Base-by-base conservation (phyloP, 2,329 filamentous ascomycete genomes). In the Coccinonectria pachysandricola region DNA sequence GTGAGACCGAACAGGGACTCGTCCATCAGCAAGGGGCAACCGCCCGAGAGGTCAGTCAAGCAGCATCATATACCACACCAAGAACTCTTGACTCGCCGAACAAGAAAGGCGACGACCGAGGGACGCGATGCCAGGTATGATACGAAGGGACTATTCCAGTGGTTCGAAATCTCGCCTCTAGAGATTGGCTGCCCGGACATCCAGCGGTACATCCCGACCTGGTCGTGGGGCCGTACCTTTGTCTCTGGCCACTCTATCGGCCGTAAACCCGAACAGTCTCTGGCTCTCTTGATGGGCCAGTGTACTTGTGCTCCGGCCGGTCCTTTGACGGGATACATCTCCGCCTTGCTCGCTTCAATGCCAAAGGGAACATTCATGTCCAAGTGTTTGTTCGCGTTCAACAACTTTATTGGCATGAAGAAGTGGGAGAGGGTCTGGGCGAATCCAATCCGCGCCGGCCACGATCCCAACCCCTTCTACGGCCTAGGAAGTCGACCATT, bases 401-500 rank as follows among this genome's bases (percentile, higher is more conserved):
- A 42, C 2, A 24, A n/a, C 0, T 6, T 45, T 1, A 8, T 42
- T 1, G 30, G 36, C 0, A 36, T 33, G 16, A 40, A 40, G 8
- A 15, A 17, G 1, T 34, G 39, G 3, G 37, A 45, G 4, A 30
- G 38, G 0, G 8, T 45, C 1, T 45, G 42, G 42, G 40, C 35
- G 1, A 45, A 45, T 11, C 42, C 42, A 0, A 45, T 45, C 2
- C 26, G 40, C 0, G 42, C 42, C 1, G 42, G 42, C 0, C 42
- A 45, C 17, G 42, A 45, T 6, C 38, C 42, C 0, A 45, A 45
- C 12, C 42, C 42, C 0, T 45, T 45, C 2, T 45, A 45, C 13
- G 42, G 42, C 0, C 28, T 40, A 0, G 40, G 31, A 3, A 21
- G 20, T 7, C 9, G 13, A 3, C 21, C 19, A 1, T 11, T 24